A percentile compares a stretch with the other conserved stretches of the same genome.
phyloP scores from a whole-genome alignment of 2,329 filamentous ascomycete species.

The Scopulariopsis brevicaulis region DNA sequence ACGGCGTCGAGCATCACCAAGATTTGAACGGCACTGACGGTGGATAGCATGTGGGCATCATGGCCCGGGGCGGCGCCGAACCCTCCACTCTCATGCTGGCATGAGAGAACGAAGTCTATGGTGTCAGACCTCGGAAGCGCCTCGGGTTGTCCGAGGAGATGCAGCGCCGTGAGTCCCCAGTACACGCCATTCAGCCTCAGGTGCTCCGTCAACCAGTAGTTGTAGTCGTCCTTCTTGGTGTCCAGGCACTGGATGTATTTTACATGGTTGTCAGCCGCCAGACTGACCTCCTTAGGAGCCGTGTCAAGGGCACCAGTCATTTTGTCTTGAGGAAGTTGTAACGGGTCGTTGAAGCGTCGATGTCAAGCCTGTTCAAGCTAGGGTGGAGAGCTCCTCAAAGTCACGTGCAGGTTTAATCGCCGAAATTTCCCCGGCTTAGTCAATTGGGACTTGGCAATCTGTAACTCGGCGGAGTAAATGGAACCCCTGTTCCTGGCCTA shows the following conservation, averaged over 20 bases:
- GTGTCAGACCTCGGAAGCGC: slow-evolving; percentile 71
- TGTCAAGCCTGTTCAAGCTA: not conserved
- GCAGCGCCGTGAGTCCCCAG: slow-evolving; percentile 85
- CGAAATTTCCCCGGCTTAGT: too few species aligned
- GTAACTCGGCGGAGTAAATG: not conserved
- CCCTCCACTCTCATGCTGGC: slow-evolving; percentile 76
- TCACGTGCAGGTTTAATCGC: not conserved
- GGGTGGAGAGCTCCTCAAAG: not conserved
- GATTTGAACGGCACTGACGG: slow-evolving; percentile 89
- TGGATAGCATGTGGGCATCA: slow-evolving; percentile 93
- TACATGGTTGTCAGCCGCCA: slow-evolving; percentile 57
- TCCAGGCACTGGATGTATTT: slow-evolving; percentile 89
- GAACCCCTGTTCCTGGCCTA: slow-evolving; percentile 1
- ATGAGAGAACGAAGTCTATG: slow-evolving; percentile 91
- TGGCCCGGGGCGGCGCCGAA: slow-evolving; percentile 92
- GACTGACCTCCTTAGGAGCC: slow-evolving; percentile 25
- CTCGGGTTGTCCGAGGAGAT: slow-evolving; percentile 71
- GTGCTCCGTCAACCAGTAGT: slow-evolving; percentile 97
- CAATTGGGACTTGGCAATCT: too few species aligned
- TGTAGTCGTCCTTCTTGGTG: slow-evolving; percentile 83
- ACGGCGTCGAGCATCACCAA: slow-evolving; percentile 78
- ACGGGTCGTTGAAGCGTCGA: not conserved
- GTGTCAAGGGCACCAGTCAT: slow-evolving; percentile 1
- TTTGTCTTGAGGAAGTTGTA: not conserved
- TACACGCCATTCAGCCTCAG: slow-evolving; percentile 91